Conservation (phyloP, 2,329 filamentous ascomycete species). For the Trichoderma koningiopsis region DNA sequence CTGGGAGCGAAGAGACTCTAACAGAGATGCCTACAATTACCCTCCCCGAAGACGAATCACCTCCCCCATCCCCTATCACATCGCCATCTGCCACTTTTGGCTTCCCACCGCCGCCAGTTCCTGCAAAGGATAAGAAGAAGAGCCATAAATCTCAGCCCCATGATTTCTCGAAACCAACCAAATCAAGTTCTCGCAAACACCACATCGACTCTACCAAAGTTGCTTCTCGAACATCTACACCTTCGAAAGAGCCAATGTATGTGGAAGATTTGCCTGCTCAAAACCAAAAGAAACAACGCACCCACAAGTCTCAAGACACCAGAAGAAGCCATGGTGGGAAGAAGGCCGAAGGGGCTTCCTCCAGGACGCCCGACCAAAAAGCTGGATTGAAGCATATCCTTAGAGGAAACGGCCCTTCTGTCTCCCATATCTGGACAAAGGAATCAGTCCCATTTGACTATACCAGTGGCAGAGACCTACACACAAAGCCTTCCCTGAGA, state of each 20-base stretch:
- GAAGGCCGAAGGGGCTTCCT: conserved; percentile 32
- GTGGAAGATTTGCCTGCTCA: conserved; percentile 15
- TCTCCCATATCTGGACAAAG: conserved; percentile 54
- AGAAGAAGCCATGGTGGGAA: conserved; percentile 34
- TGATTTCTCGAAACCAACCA: conserved; percentile 22
- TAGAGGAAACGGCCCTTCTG: conserved; percentile 51
- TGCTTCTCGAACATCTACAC: conserved; percentile 17
- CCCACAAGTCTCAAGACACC: conserved; percentile 13
- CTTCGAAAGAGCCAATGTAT: conserved; percentile 28
- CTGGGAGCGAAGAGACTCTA: conserved; percentile 4
- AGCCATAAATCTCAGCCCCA: conserved; percentile 1
- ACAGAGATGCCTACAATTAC: conserved; percentile 10
- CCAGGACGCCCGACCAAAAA: conserved; percentile 32
- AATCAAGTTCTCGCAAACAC: conserved; percentile 20
- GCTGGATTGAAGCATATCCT: conserved; percentile 48
- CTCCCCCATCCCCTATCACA: conserved; percentile 10
- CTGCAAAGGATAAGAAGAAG: not conserved
- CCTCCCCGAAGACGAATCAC: not conserved
- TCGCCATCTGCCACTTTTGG: not conserved
- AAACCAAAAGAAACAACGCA: conserved; percentile 52
- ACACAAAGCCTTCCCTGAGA: conserved; percentile 26
- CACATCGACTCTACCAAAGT: conserved; percentile 11
- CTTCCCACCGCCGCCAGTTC: not conserved
- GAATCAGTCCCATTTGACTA: conserved; percentile 37
- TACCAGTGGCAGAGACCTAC: not conserved